Percentiles rank a stretch among this genome's conserved stretches.
These are phyloP conservation scores for Trypanosoma cruzi DNA, from an alignment of 208 protist genomes.

Conservation along the genomic window DNA sequence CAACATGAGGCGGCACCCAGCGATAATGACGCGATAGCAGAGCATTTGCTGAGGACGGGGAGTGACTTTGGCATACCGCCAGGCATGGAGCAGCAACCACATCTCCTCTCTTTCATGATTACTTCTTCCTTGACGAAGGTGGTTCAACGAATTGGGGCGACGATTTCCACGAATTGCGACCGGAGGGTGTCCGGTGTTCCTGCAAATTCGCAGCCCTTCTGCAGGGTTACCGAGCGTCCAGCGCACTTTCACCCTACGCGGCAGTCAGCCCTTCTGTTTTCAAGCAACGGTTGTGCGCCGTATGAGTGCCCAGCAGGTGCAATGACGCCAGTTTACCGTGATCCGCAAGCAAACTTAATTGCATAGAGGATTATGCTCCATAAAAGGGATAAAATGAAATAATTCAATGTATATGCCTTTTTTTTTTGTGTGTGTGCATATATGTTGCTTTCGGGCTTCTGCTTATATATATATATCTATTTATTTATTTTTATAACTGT, in stretches of 20 bases:
- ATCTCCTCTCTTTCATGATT: conserved; percentile 51
- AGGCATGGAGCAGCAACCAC: conserved; percentile 30
- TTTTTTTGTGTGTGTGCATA: conserved; percentile 15
- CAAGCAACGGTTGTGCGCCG: conserved; percentile 45
- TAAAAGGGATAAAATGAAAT: no score
- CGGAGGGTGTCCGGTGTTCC: background rate
- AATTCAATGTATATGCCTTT: background rate
- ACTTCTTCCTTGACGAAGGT: conserved; percentile 47
- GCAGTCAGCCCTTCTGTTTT: conserved; percentile 58
- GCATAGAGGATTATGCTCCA: background rate
- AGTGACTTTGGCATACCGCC: conserved; percentile 77
- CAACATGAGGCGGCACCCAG: conserved; percentile 36
- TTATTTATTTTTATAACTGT: conserved; percentile 2
- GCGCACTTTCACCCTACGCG: conserved; percentile 15
- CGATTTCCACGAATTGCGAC: conserved; percentile 1
- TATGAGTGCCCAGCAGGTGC: background rate
- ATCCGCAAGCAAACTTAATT: background rate
- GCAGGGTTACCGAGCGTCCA: conserved; percentile 27
- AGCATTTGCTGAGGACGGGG: conserved; percentile 29
- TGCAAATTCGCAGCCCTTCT: conserved; percentile 21
- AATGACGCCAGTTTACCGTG: background rate
- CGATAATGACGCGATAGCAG: conserved; percentile 42
- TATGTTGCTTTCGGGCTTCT: background rate
- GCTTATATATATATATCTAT: conserved; percentile 14
- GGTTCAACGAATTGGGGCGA: conserved; percentile 38